Base-by-base conservation (phyloP, 2,329 filamentous ascomycete genomes). In the Fusarium nematophilum region DNA sequence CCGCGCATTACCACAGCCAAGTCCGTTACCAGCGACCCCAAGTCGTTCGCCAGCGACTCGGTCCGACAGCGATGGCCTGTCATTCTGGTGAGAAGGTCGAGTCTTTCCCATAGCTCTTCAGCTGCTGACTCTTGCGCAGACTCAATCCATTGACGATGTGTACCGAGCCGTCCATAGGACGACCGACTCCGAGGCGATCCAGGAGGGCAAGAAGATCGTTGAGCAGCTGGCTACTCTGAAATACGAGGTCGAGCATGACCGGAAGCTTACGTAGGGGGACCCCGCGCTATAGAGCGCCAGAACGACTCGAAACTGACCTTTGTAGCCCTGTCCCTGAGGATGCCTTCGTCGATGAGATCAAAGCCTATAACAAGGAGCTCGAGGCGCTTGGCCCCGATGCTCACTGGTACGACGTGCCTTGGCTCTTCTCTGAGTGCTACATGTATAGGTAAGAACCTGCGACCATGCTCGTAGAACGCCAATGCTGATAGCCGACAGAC, bases 381-480 rank as follows among this genome's bases (percentile, higher is more conserved):
- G 84, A 90, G 64, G 82, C 88, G 63, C 83, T 92, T 15, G 90
- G 89, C 36, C 53, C 61, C 4, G 85, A 83, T 39, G 86, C 90
- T 0, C 88, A 84, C 39, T 99, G 95, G 95, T 90, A 94, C 72
- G 84, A 90, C 60, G 87, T 90, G 5, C 85, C 93, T 6, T 99
- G 95, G 95, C 83, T 99, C 2, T 99, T 87, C 76, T 82, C 90
- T 21, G 95, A 99, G 79, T 98, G 95, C 80, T 98, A 98, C 75
- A 84, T 99, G 54, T 98, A 94, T 79, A 83, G 90, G 87, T 89
- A 78, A 47, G 36, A 23, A 11, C 3, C 17, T 37, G 5, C 14
- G n/a, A 29, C 3, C 15, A 15, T 13, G 6, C 6, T 48, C 2
- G 9, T 26, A 48, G 9, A 46, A 46, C 2, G 9, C 44, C 39